Conservation (phyloP, 495 filamentous ascomycete genomes). For the Acidiella bohemica region DNA sequence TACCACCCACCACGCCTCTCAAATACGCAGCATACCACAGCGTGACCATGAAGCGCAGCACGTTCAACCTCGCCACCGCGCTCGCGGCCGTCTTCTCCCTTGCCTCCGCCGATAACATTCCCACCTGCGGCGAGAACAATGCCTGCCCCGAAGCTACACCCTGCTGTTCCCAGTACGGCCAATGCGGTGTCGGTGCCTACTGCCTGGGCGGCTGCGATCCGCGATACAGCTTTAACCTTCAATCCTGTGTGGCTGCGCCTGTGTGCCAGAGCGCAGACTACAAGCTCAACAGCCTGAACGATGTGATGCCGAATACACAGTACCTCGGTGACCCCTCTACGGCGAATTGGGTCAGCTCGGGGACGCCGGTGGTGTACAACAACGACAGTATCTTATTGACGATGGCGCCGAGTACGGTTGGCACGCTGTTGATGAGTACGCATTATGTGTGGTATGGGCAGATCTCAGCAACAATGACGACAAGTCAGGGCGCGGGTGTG, state of each 20-base stretch:
- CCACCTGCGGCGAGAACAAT: slow-evolving; percentile 41
- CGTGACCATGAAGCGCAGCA: slow-evolving; percentile 9
- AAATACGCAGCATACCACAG: too few species aligned
- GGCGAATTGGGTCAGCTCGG: slow-evolving; percentile 80
- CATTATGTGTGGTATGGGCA: slow-evolving; percentile 96
- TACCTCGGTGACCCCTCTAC: slow-evolving; percentile 73
- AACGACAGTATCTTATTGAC: slow-evolving; percentile 59
- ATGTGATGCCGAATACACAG: slow-evolving; percentile 51
- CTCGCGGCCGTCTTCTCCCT: slow-evolving; percentile 18
- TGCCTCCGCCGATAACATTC: slow-evolving; percentile 1
- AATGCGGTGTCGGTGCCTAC: slow-evolving; percentile 87
- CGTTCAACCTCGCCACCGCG: slow-evolving; percentile 15
- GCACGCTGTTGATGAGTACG: slow-evolving; percentile 78
- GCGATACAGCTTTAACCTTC: slow-evolving; percentile 60
- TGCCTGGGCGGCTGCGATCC: slow-evolving; percentile 95
- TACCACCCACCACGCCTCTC: too few species aligned
- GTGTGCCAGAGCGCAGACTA: slow-evolving; percentile 63
- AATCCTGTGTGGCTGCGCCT: slow-evolving; percentile 77
- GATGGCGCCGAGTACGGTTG: slow-evolving; percentile 67
- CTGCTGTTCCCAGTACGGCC: slow-evolving; percentile 91
- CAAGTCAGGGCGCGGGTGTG: slow-evolving; percentile 70
- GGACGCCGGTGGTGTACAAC: slow-evolving; percentile 52
- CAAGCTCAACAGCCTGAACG: slow-evolving; percentile 54
- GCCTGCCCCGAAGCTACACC: slow-evolving; percentile 64
- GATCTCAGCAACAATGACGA: slow-evolving; percentile 74